Evolutionary conservation across 108 stramenopile genomes (phyloP), one percentile per base, ranked within the genome.

Genomic region (Nitzschia putrida): DNA sequence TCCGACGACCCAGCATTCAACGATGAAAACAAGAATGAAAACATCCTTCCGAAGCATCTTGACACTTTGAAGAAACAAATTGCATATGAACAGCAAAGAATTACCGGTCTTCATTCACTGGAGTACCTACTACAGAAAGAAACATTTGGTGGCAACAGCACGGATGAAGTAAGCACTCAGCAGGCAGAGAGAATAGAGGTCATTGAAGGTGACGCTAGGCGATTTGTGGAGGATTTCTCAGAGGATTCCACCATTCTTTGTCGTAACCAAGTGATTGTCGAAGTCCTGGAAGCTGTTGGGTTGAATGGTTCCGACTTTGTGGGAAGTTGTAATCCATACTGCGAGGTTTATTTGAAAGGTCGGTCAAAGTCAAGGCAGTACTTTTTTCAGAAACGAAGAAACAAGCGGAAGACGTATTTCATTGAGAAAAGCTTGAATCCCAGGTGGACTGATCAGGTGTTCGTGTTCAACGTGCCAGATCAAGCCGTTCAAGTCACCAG

Each of bases 401-500:
- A 81, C 60, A 76, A 61, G 26, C 39, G 79, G 45, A 83, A 85
- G 53, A 96, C 95, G 9, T 96, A 96, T 60, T 89, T 76, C 67
- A 72, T 91, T 3, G 83, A 88, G 54, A 88, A 88, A 75, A 85
- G 85, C 20, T 51, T 89, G 1, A 76, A 83, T 41, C 95, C 95
- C 14, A 68, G 74, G 54, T 96, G 95, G 95, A 82, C 73, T 23
- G 74, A 85, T 56, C 93, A 94, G 65, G 61, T 64, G 5, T 96
- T 96, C 73, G 85, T 93, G 16, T 93, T 93, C 61, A 83, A 95
- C 73, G 87, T 95, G 2, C 92, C 92, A 45, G 66, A 61, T 38
- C 77, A 80, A 47, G 91, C 95, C 49, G 73, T 83, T 1, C 20
- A 65, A 23, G 79, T 81, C 39, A 89, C 88, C 12, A 75, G 90